A percentile compares a stretch with the other conserved stretches of the same genome.
These are phyloP conservation scores for Pseudoscleropodium purum DNA, from an alignment of 225 moss, liverwort and hornwort genomes.

Conservation along the genomic window DNA sequence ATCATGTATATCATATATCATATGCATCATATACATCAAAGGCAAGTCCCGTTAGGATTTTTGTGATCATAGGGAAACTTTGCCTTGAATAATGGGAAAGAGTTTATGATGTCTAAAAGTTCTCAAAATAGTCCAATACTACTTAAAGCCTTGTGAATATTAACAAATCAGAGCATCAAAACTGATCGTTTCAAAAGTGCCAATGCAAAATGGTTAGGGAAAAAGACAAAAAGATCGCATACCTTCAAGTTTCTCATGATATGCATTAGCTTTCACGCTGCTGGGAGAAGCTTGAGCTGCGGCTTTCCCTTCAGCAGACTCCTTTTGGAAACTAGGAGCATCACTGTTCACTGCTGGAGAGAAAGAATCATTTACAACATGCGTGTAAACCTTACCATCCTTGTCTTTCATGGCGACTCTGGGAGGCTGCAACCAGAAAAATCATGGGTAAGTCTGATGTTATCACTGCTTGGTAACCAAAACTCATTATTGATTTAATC, in stretches of 20 bases:
- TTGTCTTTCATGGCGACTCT: constrained; percentile 34
- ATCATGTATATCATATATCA: background rate
- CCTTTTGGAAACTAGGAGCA: constrained; percentile 56
- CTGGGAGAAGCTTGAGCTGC: constrained; percentile 67
- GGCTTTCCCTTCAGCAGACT: constrained; percentile 73
- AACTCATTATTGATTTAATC: background rate
- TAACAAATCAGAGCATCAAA: background rate
- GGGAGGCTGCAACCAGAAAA: constrained; percentile 45
- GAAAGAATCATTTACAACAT: constrained; percentile 64
- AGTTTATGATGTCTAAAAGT: background rate
- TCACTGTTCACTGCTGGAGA: constrained; percentile 62
- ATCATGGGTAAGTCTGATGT: background rate
- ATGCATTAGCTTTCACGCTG: constrained; percentile 47
- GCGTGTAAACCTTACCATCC: constrained; percentile 58
- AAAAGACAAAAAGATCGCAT: background rate
- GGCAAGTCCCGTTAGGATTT: background rate
- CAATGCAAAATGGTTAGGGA: background rate
- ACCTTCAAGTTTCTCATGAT: constrained; percentile 56
- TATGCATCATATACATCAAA: background rate
- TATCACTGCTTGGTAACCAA: background rate
- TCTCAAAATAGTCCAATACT: background rate
- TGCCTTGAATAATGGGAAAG: background rate
- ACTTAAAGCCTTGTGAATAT: background rate
- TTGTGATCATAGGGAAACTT: background rate
- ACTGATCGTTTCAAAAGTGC: background rate